Evolutionary conservation across 306 rosid genomes (phyloP), one percentile per base, ranked within the genome.

Genomic region (Sesbania bispinosa): DNA sequence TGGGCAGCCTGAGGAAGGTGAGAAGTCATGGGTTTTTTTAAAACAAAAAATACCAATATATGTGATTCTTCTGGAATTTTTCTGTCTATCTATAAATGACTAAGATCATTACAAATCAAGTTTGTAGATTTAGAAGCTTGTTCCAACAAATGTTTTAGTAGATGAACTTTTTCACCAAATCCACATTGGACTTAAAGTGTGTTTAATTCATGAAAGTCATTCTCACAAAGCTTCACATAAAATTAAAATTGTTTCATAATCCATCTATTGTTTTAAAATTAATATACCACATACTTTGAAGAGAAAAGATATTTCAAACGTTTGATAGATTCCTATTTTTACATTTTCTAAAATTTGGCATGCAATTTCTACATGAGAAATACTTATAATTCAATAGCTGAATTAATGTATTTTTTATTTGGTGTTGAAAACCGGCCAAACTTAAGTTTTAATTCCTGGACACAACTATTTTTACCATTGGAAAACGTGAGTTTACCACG

Each of bases 111-210:
- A 45, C 27, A 70, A 14, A 21, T 48, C 5, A 6, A 2, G 30
- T 52, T 39, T 62, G 46, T 73, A 14, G 60, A 10, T 23, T 62
- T 32, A 1, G 69, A 54, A 64, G 62, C 58, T 38, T 64, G 67
- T 24, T 57, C 50, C 21, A 30, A 16, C 72, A 35, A 78, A 45
- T 42, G 33, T 78, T 64, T 59, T 6, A 62, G 39, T 26, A 8
- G 41, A 57, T 38, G 16, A 64, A 10, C 3, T 62, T 7, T 18
- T 52, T n/a, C n/a, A n/a, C 21, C 16, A 41, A 54, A 15, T 71
- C 32, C 38, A 23, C 18, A 10, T 26, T 27, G 30, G 58, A 24
- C 54, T 64, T 29, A 18, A 77, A 42, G 10, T 62, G 51, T 66
- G 7, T 52, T n/a, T n/a, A n/a, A n/a, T 46, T 38, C 33, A 9